phyloP scores from a whole-genome alignment of 805 yeast species.

The Myxozyma geophila region DNA sequence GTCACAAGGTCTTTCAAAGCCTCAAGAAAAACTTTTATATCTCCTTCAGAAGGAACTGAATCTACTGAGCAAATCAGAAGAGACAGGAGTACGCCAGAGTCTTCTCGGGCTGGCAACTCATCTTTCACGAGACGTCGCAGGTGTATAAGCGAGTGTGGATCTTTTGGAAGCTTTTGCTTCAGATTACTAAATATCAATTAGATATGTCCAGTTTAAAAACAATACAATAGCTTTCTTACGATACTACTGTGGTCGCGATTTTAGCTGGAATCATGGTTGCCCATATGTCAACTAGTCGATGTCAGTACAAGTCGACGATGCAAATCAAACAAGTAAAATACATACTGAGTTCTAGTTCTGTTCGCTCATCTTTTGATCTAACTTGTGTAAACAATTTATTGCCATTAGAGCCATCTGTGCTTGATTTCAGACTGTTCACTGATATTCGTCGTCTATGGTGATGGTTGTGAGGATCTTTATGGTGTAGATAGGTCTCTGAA shows the following conservation, averaged over 20 bases:
- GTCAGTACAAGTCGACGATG: neutral
- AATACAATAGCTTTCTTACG: constrained; percentile 29
- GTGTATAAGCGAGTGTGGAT: constrained; percentile 44
- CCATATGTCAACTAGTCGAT: constrained; percentile 42
- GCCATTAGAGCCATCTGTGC: neutral
- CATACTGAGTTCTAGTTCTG: constrained; percentile 30
- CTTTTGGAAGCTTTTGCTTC: constrained; percentile 44
- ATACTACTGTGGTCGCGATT: constrained; percentile 39
- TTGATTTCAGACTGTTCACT: neutral
- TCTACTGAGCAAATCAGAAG: constrained; percentile 55
- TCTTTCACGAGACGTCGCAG: constrained; percentile 45
- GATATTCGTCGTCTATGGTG: constrained; percentile 23
- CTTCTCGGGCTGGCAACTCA: constrained; percentile 4
- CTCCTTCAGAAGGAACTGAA: constrained; percentile 42
- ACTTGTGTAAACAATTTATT: constrained; percentile 22
- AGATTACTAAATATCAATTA: constrained; percentile 33
- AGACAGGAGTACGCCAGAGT: constrained; percentile 38
- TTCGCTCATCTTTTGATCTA: constrained; percentile 14
- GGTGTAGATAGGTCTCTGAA: constrained; percentile 16
- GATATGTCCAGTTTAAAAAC: neutral
- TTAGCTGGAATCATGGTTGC: constrained; percentile 43
- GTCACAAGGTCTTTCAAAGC: constrained; percentile 18
- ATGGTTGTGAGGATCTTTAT: constrained; percentile 30
- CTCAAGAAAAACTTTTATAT: constrained; percentile 40
- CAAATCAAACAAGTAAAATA: neutral